Base-by-base conservation (phyloP, 1,139 yeast species). In the Oligophagozyma castellii region DNA sequence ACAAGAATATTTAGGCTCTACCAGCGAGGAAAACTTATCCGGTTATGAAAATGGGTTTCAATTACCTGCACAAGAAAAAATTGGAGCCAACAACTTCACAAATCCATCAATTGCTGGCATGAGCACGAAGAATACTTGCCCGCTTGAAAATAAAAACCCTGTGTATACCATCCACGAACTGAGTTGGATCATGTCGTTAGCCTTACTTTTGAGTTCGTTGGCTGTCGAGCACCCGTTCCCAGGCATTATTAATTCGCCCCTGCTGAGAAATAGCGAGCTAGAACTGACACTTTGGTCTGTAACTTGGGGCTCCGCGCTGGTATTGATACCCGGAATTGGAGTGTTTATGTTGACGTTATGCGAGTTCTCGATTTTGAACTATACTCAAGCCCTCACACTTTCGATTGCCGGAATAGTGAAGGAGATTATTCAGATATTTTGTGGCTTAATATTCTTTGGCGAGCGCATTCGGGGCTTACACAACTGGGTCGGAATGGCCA, bases 341-440 rank as follows among this genome's bases (percentile, higher is more conserved):
- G 96, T 95, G 6, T 84, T 86, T 45, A 66, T 79, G 55, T 79
- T 89, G 92, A 89, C 95, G 0, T 56, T 83, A 21, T 73, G 92
- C 42, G 98, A 89, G 52, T 89, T 81, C 55, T 73, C 79, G 38
- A 68, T 89, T 11, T 62, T 89, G 28, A 75, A 80, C 33, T 70
- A 78, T 28, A 81, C 95, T 1, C 81, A 81, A 34, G 89, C 92
- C 10, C 64, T 84, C 22, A 86, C 98, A 1, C 58, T 89, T 22
- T 75, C 92, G 4, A 72, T 89, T 21, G 94, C 93, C 0, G 98
- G 98, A 2, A 80, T 89, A 19, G 79, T 86, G 48, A 89, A 89
- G 51, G 98, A 89, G 52, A 62, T 89, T 5, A 60, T 86, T 29
- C 89, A 96, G 0, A 81, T 89, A 26, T 49, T 73, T 19, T 62